Conservation (phyloP, 164 flowering plant species). For the Chloranthus sessilifolius region DNA sequence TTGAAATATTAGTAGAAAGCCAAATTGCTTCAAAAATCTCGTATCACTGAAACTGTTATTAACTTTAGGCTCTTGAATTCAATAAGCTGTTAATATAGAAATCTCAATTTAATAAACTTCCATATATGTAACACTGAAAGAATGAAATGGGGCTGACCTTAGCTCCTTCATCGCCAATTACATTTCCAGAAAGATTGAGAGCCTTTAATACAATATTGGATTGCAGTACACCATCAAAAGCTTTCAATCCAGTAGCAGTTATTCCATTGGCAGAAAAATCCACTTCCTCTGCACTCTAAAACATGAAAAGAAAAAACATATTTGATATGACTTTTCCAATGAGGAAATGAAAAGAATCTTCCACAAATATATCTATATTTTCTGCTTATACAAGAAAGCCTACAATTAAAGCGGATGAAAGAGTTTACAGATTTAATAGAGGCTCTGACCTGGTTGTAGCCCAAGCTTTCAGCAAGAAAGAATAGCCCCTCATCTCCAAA, state of each 20-base stretch:
- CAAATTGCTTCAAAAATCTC: no score
- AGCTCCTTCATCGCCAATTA: constrained; percentile 93
- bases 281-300: constrained; percentile 80
- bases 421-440: not conserved
- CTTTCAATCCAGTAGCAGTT: constrained; percentile 83
- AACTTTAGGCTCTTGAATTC: no score
- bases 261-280: constrained; percentile 94
- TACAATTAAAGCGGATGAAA: no score
- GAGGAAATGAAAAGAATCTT: not conserved
- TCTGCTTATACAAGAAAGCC: not conserved
- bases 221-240: constrained; percentile 92
- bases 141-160: constrained; percentile 40
- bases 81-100: no score
- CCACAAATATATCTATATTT: not conserved
- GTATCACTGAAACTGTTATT: no score
- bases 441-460: constrained; percentile 68
- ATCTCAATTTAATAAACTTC: no score
- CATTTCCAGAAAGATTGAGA: constrained; percentile 90
- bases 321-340: not conserved
- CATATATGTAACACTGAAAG: not conserved
- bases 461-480: constrained; percentile 93
- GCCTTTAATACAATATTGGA: constrained; percentile 65
- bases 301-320: constrained; percentile 13
- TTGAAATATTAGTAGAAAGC: no score
- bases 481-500: constrained; percentile 96